Percentiles rank a stretch among this genome's conserved stretches.
phyloP scores from a whole-genome alignment of 441 rosid genomes.

The Melastoma candidum region DNA sequence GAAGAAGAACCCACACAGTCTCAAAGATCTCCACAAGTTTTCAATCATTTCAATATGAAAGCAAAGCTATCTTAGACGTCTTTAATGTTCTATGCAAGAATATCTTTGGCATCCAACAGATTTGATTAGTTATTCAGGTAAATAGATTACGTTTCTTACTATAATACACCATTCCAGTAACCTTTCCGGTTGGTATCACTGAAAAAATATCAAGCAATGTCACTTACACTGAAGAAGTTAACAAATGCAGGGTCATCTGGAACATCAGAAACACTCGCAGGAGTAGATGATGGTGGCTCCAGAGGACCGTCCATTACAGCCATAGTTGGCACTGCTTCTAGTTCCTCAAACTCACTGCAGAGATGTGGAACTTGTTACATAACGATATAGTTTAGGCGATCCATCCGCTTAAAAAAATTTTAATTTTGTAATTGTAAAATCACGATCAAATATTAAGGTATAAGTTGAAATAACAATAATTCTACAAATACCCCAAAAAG shows the following conservation, averaged over 20 bases:
- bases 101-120: no score
- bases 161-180: no score
- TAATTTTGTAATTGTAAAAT: background rate
- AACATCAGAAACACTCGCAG: conserved; percentile 21
- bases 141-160: no score
- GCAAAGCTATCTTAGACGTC: no score
- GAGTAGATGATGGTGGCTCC: conserved; percentile 41
- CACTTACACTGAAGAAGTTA: conserved; percentile 49
- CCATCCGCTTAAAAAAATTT: background rate
- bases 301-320: conserved; percentile 49
- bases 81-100: no score
- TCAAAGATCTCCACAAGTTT: background rate
- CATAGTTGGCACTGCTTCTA: conserved; percentile 53
- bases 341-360: conserved; percentile 62
- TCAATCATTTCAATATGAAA: no score
- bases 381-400: background rate
- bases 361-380: background rate
- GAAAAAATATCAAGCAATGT: background rate
- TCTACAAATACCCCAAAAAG: no score
- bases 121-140: no score
- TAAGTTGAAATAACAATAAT: no score
- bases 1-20: background rate
- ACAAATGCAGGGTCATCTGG: conserved; percentile 47
- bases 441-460: no score
- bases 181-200: no score